These are phyloP conservation scores for Flaveria floridana DNA, from an alignment of 140 eudicot species.

Conservation along the genomic window DNA sequence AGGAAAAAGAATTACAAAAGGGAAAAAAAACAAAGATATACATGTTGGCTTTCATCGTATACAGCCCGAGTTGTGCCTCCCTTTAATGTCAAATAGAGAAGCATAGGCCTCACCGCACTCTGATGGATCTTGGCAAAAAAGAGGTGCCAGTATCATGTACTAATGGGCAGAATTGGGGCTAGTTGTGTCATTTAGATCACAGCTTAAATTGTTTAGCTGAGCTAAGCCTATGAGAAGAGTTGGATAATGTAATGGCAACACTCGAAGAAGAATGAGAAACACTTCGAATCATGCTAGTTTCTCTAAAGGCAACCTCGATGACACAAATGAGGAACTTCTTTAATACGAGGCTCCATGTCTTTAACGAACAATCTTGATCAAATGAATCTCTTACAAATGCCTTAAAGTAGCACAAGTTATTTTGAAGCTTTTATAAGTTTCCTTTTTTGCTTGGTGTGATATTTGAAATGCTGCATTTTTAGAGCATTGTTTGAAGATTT, in stretches of 20 bases:
- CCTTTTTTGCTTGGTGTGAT: not conserved
- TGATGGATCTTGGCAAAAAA: not conserved
- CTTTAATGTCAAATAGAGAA: not conserved
- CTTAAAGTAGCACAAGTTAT: not conserved
- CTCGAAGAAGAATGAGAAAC: not conserved
- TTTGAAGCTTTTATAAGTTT: no score
- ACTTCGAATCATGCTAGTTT: not conserved
- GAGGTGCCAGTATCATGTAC: not conserved
- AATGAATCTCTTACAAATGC: conserved; percentile 6
- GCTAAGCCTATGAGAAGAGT: not conserved
- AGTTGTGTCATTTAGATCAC: not conserved
- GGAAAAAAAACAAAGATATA: not conserved
- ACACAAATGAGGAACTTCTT: not conserved
- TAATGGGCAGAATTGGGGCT: not conserved
- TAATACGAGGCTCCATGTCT: not conserved
- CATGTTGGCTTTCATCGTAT: not conserved
- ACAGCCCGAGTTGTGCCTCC: not conserved
- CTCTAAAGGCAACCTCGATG: not conserved
- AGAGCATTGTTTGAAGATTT: not conserved
- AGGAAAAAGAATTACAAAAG: not conserved
- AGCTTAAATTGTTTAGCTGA: not conserved
- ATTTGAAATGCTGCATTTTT: no score
- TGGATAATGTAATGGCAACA: not conserved
- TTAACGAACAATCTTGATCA: not conserved
- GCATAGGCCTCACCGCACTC: not conserved